Conservation (phyloP, 768 basidiomycete genomes). For the Suillus brevipes region DNA sequence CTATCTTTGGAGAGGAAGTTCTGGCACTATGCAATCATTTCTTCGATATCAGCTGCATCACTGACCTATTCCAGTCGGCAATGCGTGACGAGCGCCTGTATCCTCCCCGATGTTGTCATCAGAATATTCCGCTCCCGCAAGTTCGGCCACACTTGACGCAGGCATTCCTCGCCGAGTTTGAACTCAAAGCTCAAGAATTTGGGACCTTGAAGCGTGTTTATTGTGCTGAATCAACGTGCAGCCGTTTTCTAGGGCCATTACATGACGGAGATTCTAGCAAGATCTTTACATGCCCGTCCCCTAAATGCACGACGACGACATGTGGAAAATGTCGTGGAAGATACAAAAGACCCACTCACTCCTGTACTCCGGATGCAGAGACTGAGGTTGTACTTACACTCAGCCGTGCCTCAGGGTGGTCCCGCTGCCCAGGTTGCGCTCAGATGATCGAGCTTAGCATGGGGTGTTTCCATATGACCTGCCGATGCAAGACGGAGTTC, state of each 20-base stretch:
- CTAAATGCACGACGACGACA: constrained; percentile 21
- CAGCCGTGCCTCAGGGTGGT: constrained; percentile 32
- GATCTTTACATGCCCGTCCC: constrained; percentile 23
- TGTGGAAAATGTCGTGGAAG: constrained; percentile 28
- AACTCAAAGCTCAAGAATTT: constrained; percentile 31
- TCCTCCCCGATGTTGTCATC: constrained; percentile 42
- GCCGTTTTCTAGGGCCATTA: constrained; percentile 37
- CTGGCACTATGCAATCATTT: constrained; percentile 36
- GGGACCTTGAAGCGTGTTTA: constrained; percentile 38
- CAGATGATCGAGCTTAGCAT: constrained; percentile 38
- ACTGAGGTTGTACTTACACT: constrained; percentile 29
- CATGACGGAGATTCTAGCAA: constrained; percentile 24
- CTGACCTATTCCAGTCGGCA: constrained; percentile 35
- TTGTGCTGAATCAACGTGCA: constrained; percentile 36
- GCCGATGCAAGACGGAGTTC: constrained; percentile 39
- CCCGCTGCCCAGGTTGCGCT: constrained; percentile 40
- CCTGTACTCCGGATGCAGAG: constrained; percentile 27
- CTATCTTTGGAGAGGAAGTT: constrained; percentile 27
- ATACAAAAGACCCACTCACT: constrained; percentile 25
- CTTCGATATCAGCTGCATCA: constrained; percentile 35
- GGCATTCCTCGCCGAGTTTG: constrained; percentile 22
- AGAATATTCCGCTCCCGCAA: constrained; percentile 25
- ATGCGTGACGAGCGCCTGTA: constrained; percentile 40
- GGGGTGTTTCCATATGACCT: constrained; percentile 44
- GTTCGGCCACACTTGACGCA: constrained; percentile 28